A percentile compares a stretch with the other conserved stretches of the same genome.
Conservation (phyloP, 441 rosid species). For the Bocquillonia castaneifolia region DNA sequence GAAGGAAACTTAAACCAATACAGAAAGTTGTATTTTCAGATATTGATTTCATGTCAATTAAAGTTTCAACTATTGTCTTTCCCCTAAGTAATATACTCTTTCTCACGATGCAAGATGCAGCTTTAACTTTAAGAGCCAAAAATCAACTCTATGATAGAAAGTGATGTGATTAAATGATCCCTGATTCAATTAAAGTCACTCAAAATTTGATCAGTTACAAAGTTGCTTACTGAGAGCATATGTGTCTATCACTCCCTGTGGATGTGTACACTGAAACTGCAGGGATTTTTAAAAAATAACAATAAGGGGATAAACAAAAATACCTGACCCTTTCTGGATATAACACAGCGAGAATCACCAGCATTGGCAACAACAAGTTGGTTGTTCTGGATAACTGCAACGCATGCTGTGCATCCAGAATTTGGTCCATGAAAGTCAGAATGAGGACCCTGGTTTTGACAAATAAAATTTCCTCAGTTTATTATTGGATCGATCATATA, state of each 20-base stretch:
- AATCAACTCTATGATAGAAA: neutral
- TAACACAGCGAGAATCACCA: constrained; percentile 88
- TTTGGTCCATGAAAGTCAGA: constrained; percentile 75
- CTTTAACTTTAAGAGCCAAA: neutral
- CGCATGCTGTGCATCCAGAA: constrained; percentile 84
- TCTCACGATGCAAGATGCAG: neutral
- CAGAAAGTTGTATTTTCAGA: neutral
- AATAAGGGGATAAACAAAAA: neutral
- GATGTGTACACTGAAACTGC: neutral
- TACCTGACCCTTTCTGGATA: constrained; percentile 90
- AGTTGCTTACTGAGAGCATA: neutral
- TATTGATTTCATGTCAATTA: neutral
- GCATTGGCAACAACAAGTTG: constrained; percentile 82
- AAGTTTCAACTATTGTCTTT: neutral
- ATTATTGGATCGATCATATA: neutral
- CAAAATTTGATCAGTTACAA: neutral
- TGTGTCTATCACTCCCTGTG: neutral
- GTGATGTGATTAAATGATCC: neutral
- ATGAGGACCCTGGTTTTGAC: constrained; percentile 69
- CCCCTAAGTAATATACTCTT: neutral
- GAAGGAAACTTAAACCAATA: neutral
- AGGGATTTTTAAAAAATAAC: neutral
- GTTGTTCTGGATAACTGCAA: constrained; percentile 57
- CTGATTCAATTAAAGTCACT: neutral
- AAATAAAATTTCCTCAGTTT: constrained; percentile 9